These are phyloP conservation scores for Phalaenopsis equestris DNA, from an alignment of 106 monocot species.

Conservation along the genomic window DNA sequence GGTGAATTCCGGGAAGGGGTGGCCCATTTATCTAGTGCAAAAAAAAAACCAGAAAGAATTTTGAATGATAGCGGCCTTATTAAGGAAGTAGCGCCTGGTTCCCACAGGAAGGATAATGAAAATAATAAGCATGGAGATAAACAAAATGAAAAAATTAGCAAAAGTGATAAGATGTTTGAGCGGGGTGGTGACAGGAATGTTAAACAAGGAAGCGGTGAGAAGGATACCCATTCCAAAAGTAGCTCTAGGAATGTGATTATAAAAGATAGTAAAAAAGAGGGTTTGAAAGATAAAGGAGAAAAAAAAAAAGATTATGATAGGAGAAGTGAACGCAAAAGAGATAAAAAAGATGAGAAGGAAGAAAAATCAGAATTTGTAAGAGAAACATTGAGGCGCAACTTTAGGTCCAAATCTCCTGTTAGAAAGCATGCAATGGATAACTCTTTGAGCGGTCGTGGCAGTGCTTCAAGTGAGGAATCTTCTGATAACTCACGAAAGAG, in stretches of 20 bases:
- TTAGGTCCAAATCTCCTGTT: constrained; percentile 55
- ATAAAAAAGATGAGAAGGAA: constrained; percentile 38
- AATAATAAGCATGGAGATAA: constrained; percentile 20
- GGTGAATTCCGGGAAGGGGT: constrained; percentile 8
- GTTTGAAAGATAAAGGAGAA: constrained; percentile 32
- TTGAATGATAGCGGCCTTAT: constrained; percentile 5
- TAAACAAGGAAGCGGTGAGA: constrained; percentile 13
- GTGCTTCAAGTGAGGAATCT: constrained; percentile 49
- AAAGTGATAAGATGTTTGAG: constrained; percentile 29
- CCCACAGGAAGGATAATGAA: constrained; percentile 3
- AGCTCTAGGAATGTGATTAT: constrained; percentile 29
- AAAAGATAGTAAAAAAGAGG: constrained; percentile 26
- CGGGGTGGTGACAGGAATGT: constrained; percentile 17
- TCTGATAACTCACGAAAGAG: constrained; percentile 50
- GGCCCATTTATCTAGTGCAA: not conserved
- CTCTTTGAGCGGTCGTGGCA: constrained; percentile 21
- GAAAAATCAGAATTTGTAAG: constrained; percentile 19
- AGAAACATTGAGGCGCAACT: constrained; percentile 24
- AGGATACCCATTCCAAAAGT: constrained; percentile 27
- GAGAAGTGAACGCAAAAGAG: constrained; percentile 23
- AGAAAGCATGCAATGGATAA: constrained; percentile 37
- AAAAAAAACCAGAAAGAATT: constrained; percentile 10
- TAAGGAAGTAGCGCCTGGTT: not conserved
- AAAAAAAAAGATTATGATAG: constrained; percentile 23
- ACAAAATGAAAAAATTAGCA: constrained; percentile 26